These are phyloP conservation scores for Trichoderma asperellum DNA, from an alignment of 2,329 filamentous ascomycete species.

Conservation along the genomic window DNA sequence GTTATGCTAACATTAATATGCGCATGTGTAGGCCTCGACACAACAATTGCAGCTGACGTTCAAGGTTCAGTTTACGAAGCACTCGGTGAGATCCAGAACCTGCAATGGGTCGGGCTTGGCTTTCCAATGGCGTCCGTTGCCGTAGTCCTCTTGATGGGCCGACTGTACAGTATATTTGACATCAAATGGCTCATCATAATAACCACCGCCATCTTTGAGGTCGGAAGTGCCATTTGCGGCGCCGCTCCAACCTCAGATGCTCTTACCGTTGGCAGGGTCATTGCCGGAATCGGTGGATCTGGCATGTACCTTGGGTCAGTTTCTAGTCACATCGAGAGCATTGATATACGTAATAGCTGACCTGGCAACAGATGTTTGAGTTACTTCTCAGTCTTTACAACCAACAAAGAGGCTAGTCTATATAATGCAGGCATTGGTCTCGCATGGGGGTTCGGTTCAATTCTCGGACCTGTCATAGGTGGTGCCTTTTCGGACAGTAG, in stretches of 20 bases:
- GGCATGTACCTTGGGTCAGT: slow-evolving; percentile 3
- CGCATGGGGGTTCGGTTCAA: neutral
- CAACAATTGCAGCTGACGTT: neutral
- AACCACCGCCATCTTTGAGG: neutral
- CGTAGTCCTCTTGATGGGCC: neutral
- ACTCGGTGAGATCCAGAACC: neutral
- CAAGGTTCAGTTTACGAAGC: neutral
- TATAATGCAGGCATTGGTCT: neutral
- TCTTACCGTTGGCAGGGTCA: neutral
- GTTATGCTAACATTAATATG: no score
- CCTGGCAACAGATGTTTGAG: neutral
- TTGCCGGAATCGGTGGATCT: neutral
- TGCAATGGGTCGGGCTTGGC: neutral
- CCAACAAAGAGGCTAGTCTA: neutral
- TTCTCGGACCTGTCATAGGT: slow-evolving; percentile 1
- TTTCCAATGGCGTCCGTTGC: neutral
- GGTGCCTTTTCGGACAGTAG: neutral
- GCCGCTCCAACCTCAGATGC: neutral
- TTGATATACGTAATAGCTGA: neutral
- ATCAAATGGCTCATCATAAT: neutral
- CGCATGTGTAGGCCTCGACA: neutral
- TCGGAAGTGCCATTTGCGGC: neutral
- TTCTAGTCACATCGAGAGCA: no score
- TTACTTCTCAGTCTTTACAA: neutral
- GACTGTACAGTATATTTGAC: neutral